These are phyloP conservation scores for Mycothermus thermophilus DNA, from an alignment of 495 filamentous ascomycete species.

Conservation along the genomic window DNA sequence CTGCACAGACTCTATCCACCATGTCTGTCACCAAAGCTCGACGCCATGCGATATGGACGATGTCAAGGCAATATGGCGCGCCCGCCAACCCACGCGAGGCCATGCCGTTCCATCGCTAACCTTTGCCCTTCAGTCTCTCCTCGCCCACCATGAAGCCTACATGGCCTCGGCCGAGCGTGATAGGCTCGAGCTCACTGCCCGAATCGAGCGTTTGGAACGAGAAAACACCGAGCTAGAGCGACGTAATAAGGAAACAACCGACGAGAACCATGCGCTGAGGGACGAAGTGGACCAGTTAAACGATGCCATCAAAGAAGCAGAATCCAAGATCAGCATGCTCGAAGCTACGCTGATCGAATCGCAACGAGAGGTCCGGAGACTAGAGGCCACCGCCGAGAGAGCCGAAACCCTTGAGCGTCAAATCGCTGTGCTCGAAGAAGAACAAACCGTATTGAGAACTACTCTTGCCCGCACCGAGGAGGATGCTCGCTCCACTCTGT, in stretches of 20 bases:
- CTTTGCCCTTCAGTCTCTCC: slow-evolving; percentile 65
- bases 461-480: slow-evolving; percentile 50
- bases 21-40: too few relatives aligned
- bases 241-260: slow-evolving; percentile 55
- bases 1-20: too few relatives aligned
- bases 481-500: slow-evolving; percentile 58
- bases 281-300: slow-evolving; percentile 77
- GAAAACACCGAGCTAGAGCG: slow-evolving; percentile 63
- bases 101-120: slow-evolving; percentile 16
- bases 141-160: slow-evolving; percentile 84
- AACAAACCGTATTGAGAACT: slow-evolving; percentile 58
- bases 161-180: slow-evolving; percentile 81
- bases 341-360: slow-evolving; percentile 60
- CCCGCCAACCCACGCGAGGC: slow-evolving; percentile 3
- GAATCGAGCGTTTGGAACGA: slow-evolving; percentile 60
- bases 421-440: slow-evolving; percentile 59
- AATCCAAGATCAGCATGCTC: slow-evolving; percentile 56
- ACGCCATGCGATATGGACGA: slow-evolving; percentile 6
- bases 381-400: slow-evolving; percentile 57
- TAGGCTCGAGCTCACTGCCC: slow-evolving; percentile 50
- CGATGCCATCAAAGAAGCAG: slow-evolving; percentile 55
- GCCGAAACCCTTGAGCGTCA: slow-evolving; percentile 69
- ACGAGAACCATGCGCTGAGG: slow-evolving; percentile 66
- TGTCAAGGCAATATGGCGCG: slow-evolving; percentile 1
- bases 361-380: slow-evolving; percentile 55